A percentile compares a stretch with the other conserved stretches of the same genome.
Conservation (phyloP, 2,329 filamentous ascomycete species). For the Mariannaea elegans region DNA sequence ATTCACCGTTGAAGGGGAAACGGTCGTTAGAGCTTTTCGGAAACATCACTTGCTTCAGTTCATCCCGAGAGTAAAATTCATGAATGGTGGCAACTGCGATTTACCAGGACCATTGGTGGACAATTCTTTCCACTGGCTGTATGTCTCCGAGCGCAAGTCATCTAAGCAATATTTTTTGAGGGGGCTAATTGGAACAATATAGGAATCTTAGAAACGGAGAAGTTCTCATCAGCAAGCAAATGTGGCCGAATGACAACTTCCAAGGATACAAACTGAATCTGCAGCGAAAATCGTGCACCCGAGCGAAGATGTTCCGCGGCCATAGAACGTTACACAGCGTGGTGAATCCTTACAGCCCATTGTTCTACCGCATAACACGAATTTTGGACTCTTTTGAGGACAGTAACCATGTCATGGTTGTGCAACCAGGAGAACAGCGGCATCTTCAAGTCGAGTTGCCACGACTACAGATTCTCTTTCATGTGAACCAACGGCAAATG, state of each 20-base stretch:
- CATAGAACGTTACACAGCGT: conserved; percentile 18
- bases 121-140: conserved; percentile 66
- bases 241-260: conserved; percentile 28
- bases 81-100: conserved; percentile 44
- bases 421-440: conserved; percentile 26
- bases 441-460: conserved; percentile 58
- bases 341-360: conserved; percentile 34
- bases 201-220: conserved; percentile 32
- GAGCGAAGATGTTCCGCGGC: background rate
- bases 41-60: conserved; percentile 30
- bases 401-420: conserved; percentile 27
- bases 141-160: conserved; percentile 40
- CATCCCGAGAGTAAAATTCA: conserved; percentile 31
- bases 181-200: background rate
- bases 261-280: conserved; percentile 26
- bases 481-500: conserved; percentile 52
- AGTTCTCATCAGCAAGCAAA: conserved; percentile 28
- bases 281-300: conserved; percentile 23
- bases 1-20: conserved; percentile 32
- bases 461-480: conserved; percentile 62
- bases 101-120: conserved; percentile 60
- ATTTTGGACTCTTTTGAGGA: conserved; percentile 34
- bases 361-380: conserved; percentile 29
- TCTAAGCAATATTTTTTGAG: background rate
- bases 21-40: conserved; percentile 41